Base-by-base conservation (phyloP, 78 protist genomes). In the Dictyostelium firmibasis region DNA sequence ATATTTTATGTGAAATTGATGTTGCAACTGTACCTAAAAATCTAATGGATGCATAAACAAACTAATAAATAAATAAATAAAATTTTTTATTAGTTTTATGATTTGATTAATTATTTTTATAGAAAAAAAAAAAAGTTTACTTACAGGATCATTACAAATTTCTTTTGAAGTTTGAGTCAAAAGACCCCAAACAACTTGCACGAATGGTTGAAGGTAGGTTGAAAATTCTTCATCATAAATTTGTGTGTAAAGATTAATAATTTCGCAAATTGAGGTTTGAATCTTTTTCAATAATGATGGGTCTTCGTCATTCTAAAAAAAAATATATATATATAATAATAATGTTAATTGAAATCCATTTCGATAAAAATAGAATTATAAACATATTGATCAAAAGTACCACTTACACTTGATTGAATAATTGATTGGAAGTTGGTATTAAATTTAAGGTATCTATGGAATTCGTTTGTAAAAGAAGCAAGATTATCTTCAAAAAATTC, bases 401-500 rank as follows among this genome's bases (percentile, higher is more conserved):
- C n/a, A 76, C 31, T 43, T 83, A 77, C 92, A 62, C 25, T 83
- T 41, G 96, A 86, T 18, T 25, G 14, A 35, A 72, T 10, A 13
- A 83, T 88, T 36, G 84, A 44, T 36, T 29, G 64, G 64, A 10
- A 36, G 5, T 25, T 31, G 41, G 74, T 27, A 33, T 53, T 92
- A 62, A 44, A 62, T 31, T 25, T 43, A 60, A 60, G 50, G 57
- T 78, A 81, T 53, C 41, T 20, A 20, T 44, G 79, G 83, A 98
- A 97, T 33, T 62, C 86, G 13, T 8, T 50, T 75, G 96, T 81
- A 81, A 91, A 98, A 8, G 67, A 31, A 16, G 9, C 50, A 74
- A 98, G 75, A 85, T 97, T 93, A 83, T 97, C 98, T 64, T 98
- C 98, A 57, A 98, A 98, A 76, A 70, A 98, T 75, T 94, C 98